Evolutionary conservation across 2,329 filamentous ascomycete genomes (phyloP).

Genomic region (Beauveria rudraprayagi): DNA sequence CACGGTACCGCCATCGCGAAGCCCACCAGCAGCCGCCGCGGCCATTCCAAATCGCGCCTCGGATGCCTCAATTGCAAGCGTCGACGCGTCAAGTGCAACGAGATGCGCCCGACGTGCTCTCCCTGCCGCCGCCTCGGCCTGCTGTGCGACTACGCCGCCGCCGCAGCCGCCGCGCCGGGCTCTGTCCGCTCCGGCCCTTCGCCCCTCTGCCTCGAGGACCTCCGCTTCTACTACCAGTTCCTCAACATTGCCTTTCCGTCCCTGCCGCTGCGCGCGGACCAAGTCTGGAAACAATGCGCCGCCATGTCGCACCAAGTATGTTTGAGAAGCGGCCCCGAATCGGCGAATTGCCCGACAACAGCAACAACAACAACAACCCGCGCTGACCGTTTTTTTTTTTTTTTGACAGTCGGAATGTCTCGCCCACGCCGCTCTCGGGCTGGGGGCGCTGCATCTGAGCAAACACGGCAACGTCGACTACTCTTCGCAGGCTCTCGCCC

Average conservation of each 20-base stretch:
- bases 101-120: constrained; percentile 20
- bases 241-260: constrained; percentile 34
- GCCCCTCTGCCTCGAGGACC: constrained; percentile 32
- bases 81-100: constrained; percentile 25
- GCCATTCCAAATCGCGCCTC: constrained; percentile 23
- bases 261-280: constrained; percentile 25
- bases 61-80: constrained; percentile 27
- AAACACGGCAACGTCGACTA: constrained; percentile 21
- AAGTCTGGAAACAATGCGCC: constrained; percentile 27
- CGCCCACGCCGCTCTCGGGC: constrained; percentile 30
- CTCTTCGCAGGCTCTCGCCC: constrained; percentile 23
- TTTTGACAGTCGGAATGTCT: constrained; percentile 26
- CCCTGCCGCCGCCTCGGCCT: constrained; percentile 27
- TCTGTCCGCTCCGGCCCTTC: constrained; percentile 11
- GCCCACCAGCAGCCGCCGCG: constrained; percentile 8
- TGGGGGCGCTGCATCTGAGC: constrained; percentile 30
- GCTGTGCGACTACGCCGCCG: constrained; percentile 22
- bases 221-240: constrained; percentile 44
- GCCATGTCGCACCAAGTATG: constrained; percentile 26
- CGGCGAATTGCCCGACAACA: not conserved
- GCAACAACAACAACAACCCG: not conserved
- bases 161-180: constrained; percentile 14
- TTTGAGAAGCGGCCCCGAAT: not conserved
- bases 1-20: not conserved
- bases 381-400: not conserved